Base-by-base conservation (phyloP, 352 stramenopile species). In the Plasmopara viticola region DNA sequence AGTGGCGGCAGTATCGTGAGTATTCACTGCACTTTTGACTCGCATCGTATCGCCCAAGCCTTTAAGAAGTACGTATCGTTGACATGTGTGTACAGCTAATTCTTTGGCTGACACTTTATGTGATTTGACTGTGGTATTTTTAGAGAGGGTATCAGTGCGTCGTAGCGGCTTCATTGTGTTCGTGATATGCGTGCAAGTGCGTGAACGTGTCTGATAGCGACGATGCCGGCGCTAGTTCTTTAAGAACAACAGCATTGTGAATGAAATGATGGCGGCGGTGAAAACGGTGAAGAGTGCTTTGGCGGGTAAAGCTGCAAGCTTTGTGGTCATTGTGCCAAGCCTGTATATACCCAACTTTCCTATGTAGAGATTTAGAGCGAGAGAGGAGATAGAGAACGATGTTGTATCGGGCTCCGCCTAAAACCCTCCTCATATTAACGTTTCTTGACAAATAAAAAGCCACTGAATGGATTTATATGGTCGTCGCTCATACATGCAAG, bases 11-110 rank as follows among this genome's bases (percentile, higher is more conserved):
- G 62, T 42, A 87, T 94, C 57, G 71, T 86, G 40, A 91, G 77
- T 53, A 90, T 94, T 45, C 84, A 94, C 64, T 90, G 78, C 68
- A 94, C 83, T 40, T 94, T 92, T 48, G 84, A 94, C 68, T 94
- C 84, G 64, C 79, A 78, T 61, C 77, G 79, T 58, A 82, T 94
- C 47, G 80, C 84, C 14, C 71, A 88, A 52, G 77, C 84, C 41
- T 94, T 94, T 62, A 68, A 69, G 70, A 90, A 87, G 84, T 94
- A 84, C 53, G 81, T 39, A 45, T 18, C 18, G 30, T 15, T 9
- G 83, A 25, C 29, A 17, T 35, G 18, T 55, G 6, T 62, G 15
- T 51, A 45, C 4, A 20, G 7, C 33, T 58, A 34, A 62, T 49
- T 56, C 18, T 52, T 9, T 56, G 54, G 39, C 44, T 56, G 42